These are phyloP conservation scores for Geotrichum reessii DNA, from an alignment of 1,139 yeast species.

Conservation along the genomic window DNA sequence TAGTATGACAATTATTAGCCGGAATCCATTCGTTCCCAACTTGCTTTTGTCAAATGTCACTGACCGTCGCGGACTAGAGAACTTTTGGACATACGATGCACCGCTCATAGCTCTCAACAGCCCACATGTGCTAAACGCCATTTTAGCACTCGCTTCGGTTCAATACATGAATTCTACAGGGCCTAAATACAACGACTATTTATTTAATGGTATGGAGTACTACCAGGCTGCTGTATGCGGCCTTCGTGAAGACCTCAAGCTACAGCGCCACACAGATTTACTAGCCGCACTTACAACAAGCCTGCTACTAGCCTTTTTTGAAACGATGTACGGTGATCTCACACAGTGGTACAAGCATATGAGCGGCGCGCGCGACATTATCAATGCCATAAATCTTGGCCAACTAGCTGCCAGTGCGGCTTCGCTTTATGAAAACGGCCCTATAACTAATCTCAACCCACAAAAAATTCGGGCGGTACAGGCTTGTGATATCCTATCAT, in stretches of 20 bases:
- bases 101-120: conserved; percentile 16
- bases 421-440: not conserved
- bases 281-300: conserved; percentile 17
- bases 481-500: conserved; percentile 6
- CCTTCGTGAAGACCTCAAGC: conserved; percentile 8
- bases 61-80: conserved; percentile 13
- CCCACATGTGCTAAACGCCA: conserved; percentile 15
- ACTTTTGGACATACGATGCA: conserved; percentile 18
- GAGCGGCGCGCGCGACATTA: conserved; percentile 19
- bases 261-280: conserved; percentile 2
- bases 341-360: conserved; percentile 19
- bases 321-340: conserved; percentile 18
- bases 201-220: conserved; percentile 10
- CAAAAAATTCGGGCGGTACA: conserved; percentile 10
- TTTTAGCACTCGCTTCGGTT: conserved; percentile 11
- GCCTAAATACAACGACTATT: not conserved
- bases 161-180: conserved; percentile 8
- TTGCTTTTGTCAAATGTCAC: not conserved
- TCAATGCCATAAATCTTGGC: conserved; percentile 8
- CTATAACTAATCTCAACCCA: not conserved
- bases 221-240: conserved; percentile 11
- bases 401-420: conserved; percentile 2
- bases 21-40: not conserved
- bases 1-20: not conserved
- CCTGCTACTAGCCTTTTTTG: conserved; percentile 17